phyloP scores from a whole-genome alignment of 2,329 filamentous ascomycete species.

The Colletotrichum truncatum region DNA sequence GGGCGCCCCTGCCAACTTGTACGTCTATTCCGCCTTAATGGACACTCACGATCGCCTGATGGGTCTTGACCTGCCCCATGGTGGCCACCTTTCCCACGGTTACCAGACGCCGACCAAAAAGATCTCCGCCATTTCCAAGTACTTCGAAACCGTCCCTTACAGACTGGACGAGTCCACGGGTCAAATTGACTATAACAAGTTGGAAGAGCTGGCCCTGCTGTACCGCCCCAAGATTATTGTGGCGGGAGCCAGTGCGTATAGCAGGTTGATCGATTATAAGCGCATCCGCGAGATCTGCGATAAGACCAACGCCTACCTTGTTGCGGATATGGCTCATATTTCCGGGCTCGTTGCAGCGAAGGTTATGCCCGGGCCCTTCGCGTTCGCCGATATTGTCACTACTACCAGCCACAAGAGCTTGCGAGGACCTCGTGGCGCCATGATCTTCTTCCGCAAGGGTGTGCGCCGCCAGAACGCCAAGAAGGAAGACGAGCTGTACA shows the following conservation, averaged over 20 bases:
- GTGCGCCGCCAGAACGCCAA: constrained; percentile 85
- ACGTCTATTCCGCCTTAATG: constrained; percentile 95
- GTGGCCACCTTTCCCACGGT: constrained; percentile 94
- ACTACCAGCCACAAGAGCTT: constrained; percentile 99
- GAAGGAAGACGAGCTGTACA: constrained; percentile 86
- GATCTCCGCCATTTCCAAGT: constrained; percentile 98
- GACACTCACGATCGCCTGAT: constrained; percentile 94
- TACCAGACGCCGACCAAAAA: constrained; percentile 95
- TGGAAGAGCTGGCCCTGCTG: constrained; percentile 86
- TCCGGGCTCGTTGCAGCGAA: constrained; percentile 93
- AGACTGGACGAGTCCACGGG: constrained; percentile 89
- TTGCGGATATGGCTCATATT: constrained; percentile 98
- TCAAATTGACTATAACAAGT: constrained; percentile 91
- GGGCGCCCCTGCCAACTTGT: constrained; percentile 78
- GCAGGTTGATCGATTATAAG: constrained; percentile 93
- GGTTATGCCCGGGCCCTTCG: constrained; percentile 90
- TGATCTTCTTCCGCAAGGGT: constrained; percentile 98
- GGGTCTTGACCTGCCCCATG: constrained; percentile 96
- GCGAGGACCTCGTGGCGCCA: constrained; percentile 91
- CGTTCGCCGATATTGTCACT: constrained; percentile 91
- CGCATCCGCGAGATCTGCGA: constrained; percentile 91
- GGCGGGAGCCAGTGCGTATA: constrained; percentile 94
- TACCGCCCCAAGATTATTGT: constrained; percentile 97
- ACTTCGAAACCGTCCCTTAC: constrained; percentile 98
- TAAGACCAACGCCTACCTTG: constrained; percentile 89